Base-by-base conservation (phyloP, 495 filamentous ascomycete species). In the Penicillium macrosclerotiorum region DNA sequence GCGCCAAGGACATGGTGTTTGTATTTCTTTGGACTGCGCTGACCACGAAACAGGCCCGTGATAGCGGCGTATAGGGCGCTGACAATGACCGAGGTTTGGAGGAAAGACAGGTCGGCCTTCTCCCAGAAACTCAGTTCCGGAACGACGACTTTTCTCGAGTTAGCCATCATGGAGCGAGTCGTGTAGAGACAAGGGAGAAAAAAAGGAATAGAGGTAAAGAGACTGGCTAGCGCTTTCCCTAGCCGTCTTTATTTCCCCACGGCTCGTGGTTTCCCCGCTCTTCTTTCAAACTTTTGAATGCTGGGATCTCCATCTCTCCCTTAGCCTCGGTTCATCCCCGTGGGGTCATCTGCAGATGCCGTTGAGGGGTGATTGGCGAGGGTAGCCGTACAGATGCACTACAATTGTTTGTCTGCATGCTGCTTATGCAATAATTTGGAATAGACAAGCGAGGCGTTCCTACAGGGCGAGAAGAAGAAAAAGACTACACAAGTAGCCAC, bases 81-180 rank as follows among this genome's bases (percentile, higher is more conserved):
- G 16, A 49, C 55, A 2, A 55, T 19, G 8, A 63, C 8, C 5
- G 51, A 49, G 6, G 69, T 19, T 8, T 60, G 44, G 11, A 37
- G 45, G 18, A 62, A 45, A 18, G 62, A 44, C 5, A 67, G 30
- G 23, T 65, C 62, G 11, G 43, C 51, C 35, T 58, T 69, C 45
- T 75, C 72, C 68, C 64, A 64, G 24, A 71, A 42, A 13, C 65
- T 59, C 19, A 75, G 35, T 37, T 59, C 32, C 56, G 59, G 42
- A 17, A 43, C 49, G 7, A 33, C 16, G 30, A 46, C 33, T 32
- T 45, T 27, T 14, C 49, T 57, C 31, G 29, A 32, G n/a, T 39
- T 20, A 12, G 45, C 17, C 45, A 54, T 42, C 17, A 11, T 32
- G 16, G n/a, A n/a, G 34, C 6, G n/a, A 12, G 11, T 23, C 30